Conservation (phyloP, 2,329 filamentous ascomycete genomes). For the Aspergillus fischeri region DNA sequence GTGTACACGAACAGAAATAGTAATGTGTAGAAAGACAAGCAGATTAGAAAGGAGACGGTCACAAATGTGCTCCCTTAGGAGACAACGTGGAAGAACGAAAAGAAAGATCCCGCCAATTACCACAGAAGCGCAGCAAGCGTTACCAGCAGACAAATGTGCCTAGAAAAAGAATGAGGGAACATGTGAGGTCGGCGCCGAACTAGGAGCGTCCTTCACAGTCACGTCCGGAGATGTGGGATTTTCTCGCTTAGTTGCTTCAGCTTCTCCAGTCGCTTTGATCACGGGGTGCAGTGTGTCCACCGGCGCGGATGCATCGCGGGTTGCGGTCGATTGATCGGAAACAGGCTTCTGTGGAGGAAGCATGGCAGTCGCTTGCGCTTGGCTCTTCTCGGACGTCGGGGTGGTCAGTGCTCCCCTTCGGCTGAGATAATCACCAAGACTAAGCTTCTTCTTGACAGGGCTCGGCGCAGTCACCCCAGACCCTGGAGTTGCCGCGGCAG, state of each 20-base stretch:
- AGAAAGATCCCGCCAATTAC: background rate
- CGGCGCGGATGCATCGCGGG: constrained; percentile 11
- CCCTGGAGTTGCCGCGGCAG: constrained; percentile 18
- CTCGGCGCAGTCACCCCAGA: constrained; percentile 40
- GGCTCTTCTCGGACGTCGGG: constrained; percentile 40
- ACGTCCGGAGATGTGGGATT: constrained; percentile 22
- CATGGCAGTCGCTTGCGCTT: constrained; percentile 22
- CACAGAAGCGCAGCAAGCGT: too few relatives aligned
- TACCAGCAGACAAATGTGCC: too few relatives aligned
- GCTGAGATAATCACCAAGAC: constrained; percentile 47
- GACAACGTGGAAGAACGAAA: background rate
- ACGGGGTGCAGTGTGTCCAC: constrained; percentile 8
- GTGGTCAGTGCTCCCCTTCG: constrained; percentile 39
- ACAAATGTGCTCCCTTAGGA: constrained; percentile 10
- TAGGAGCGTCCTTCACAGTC: constrained; percentile 29
- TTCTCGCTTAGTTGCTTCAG: constrained; percentile 17
- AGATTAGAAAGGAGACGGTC: constrained; percentile 5
- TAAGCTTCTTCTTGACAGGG: constrained; percentile 49
- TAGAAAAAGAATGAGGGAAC: constrained; percentile 18
- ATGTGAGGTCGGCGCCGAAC: constrained; percentile 24
- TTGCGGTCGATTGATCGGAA: constrained; percentile 10
- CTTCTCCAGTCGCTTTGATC: constrained; percentile 7
- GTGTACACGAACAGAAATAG: constrained; percentile 14
- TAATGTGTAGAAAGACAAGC: constrained; percentile 1
- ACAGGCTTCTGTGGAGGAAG: constrained; percentile 24